Base-by-base conservation (phyloP, 495 filamentous ascomycete species). In the Penicillium robsamsonii region DNA sequence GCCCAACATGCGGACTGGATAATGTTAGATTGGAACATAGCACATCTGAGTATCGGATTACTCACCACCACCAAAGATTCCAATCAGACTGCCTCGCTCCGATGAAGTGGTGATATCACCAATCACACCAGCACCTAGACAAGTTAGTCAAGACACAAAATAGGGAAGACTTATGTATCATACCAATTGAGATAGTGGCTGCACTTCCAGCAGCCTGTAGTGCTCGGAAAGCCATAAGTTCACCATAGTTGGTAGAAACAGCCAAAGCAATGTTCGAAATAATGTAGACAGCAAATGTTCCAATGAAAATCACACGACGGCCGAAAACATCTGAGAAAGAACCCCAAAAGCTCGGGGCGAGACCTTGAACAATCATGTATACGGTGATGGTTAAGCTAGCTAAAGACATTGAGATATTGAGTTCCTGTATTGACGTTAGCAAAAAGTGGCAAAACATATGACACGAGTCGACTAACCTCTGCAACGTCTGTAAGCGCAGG, bases 151-250 rank as follows among this genome's bases (percentile, higher is more conserved):
- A 38, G 6, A 3, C 35, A 38, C 35, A 38, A 38, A 44, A 20
- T 9, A 31, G 22, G 30, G 8, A 5, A 0, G 31, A 4, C 18
- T 10, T 18, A 37, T 38, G 7, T n/a, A 17, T 11, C 37, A 60
- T 65, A 62, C 73, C 71, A 18, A 80, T 77, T 10, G 70, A 74
- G 11, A 78, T 76, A 4, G 78, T 77, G 8, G 77, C 77, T 24
- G 81, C 81, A 57, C 79, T 83, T 3, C 87, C 86, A 1, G 79
- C 77, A 48, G 83, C 84, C 67, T 90, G 86, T 15, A 89, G 13
- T 58, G 80, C 85, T 22, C 87, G 77, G 24, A 90, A 72, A 7
- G 83, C 78, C 59, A 90, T 75, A 7, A 89, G 70, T 25, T 85
- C 79, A 3, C 75, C 77, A 62, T 85, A 89, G 52, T 80, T 78